phyloP scores from a whole-genome alignment of 441 rosid species.

The Daphne laureola region DNA sequence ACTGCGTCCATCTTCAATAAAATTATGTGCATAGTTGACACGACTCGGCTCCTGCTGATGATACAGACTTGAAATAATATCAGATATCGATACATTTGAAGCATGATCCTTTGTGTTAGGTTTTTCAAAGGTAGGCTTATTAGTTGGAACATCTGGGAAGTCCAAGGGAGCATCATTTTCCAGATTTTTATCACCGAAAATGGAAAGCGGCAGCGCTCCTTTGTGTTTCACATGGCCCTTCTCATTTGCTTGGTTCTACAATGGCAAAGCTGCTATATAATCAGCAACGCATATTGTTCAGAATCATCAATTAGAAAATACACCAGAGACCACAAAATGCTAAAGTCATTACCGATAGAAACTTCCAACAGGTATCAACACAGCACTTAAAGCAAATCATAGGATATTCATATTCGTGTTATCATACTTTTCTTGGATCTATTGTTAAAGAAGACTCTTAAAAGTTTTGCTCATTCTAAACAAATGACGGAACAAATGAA shows the following conservation, averaged over 20 bases:
- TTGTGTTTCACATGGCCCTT: constrained; percentile 28
- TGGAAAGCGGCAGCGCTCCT: constrained; percentile 53
- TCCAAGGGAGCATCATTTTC: constrained; percentile 33
- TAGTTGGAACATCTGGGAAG: constrained; percentile 29
- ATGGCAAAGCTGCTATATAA: too few species aligned
- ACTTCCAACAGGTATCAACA: too few species aligned
- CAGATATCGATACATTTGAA: constrained; percentile 41
- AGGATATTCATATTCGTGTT: too few species aligned
- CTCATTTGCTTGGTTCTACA: constrained; percentile 29
- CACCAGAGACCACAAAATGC: too few species aligned
- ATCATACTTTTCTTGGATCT: too few species aligned
- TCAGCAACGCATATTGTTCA: too few species aligned
- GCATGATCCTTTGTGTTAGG: constrained; percentile 24
- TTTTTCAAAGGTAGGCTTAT: constrained; percentile 16
- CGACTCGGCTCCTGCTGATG: constrained; percentile 43
- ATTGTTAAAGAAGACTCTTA: too few species aligned
- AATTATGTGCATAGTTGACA: constrained; percentile 22
- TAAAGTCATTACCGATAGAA: too few species aligned
- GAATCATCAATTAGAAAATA: too few species aligned
- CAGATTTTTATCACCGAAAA: constrained; percentile 50
- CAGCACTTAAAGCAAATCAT: too few species aligned
- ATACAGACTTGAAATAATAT: constrained; percentile 78
- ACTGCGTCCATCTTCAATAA: constrained; percentile 22
- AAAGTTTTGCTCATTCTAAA: too few species aligned
- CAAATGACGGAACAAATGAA: too few species aligned